Conservation (phyloP, 129 eudicot species). For the Pittosporum tobira region DNA sequence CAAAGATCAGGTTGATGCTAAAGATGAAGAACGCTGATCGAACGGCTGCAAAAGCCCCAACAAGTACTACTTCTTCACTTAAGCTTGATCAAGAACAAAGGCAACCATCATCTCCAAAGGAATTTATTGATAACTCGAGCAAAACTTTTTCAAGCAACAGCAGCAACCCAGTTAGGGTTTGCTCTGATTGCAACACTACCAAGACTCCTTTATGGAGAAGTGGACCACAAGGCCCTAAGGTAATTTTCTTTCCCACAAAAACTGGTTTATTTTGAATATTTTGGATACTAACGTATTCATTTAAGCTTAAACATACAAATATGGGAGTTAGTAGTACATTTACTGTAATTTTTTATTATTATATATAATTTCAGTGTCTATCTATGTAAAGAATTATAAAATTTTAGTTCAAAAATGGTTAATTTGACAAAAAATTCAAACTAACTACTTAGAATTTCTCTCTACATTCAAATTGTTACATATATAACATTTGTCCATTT, state of each 20-base stretch:
- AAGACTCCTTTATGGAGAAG: constrained; percentile 96
- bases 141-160: constrained; percentile 24
- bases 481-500: background rate
- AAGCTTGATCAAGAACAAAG: constrained; percentile 26
- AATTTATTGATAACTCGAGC: constrained; percentile 37
- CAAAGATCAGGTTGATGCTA: constrained; percentile 63
- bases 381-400: too few species aligned
- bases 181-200: constrained; percentile 78
- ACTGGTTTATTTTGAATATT: background rate
- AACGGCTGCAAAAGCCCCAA: constrained; percentile 8
- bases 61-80: background rate
- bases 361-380: too few species aligned
- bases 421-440: too few species aligned
- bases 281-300: too few species aligned
- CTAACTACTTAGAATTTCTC: too few species aligned
- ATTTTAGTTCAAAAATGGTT: too few species aligned
- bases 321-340: background rate
- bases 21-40: constrained; percentile 50
- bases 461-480: too few species aligned
- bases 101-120: constrained; percentile 28
- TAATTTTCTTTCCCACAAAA: constrained; percentile 16
- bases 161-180: constrained; percentile 66
- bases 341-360: background rate
- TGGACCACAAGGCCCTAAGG: constrained; percentile 97
- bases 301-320: too few species aligned